Evolutionary conservation across 192 early-diverging fungal genomes (phyloP).

Genomic region (Endogone sp.): DNA sequence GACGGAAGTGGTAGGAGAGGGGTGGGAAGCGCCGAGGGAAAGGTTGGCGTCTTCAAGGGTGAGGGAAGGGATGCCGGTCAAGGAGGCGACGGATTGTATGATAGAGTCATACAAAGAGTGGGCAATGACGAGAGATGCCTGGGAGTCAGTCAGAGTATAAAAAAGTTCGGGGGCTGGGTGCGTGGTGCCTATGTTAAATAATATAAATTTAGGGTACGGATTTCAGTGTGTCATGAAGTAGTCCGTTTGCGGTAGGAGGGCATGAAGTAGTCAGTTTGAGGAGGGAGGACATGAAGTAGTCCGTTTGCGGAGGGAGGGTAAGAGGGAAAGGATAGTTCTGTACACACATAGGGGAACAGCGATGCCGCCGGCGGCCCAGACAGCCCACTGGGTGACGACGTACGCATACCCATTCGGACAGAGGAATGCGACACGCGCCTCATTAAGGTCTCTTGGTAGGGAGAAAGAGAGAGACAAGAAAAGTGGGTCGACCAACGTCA

Average conservation of each 20-base stretch:
- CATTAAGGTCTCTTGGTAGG: conserved; percentile 23
- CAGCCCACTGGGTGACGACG: conserved; percentile 63
- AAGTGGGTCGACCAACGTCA: background rate
- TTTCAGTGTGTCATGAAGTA: background rate
- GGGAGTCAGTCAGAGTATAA: conserved; percentile 69
- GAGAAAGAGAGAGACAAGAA: background rate
- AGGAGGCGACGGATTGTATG: conserved; percentile 16
- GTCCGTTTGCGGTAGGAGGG: no score
- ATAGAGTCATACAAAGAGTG: conserved; percentile 45
- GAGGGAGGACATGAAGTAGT: no score
- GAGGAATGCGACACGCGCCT: conserved; percentile 32
- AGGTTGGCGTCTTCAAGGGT: background rate
- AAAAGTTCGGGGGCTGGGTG: conserved; percentile 76
- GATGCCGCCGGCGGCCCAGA: conserved; percentile 78
- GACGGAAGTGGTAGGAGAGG: conserved; percentile 3
- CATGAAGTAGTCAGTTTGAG: no score
- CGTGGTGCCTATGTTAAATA: conserved; percentile 37
- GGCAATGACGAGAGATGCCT: conserved; percentile 53
- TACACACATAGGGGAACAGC: conserved; percentile 72
- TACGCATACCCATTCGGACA: conserved; percentile 59
- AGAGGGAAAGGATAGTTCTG: no score
- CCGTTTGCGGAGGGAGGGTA: no score
- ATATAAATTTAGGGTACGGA: no score
- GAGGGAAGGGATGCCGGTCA: conserved; percentile 3
- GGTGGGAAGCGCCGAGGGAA: background rate